These are phyloP conservation scores for Hordeum vulgare DNA, from an alignment of 176 grass and related monocot genomes.

Conservation along the genomic window MorexV3_pseudomolecules_assembly NC_058520.1:579681894-579682393, in stretches of 20 bases:
- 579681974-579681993: slow-evolving; percentile 5
- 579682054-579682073: not conserved
- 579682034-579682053: not conserved
- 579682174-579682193: no score
- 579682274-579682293: not conserved
- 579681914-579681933: no score
- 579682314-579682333: not conserved
- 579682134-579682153: not conserved
- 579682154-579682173: not conserved
- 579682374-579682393: not conserved
- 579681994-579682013: slow-evolving; percentile 19
- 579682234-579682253: not conserved
- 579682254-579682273: not conserved
- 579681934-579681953: not conserved
- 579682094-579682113: not conserved
- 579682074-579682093: not conserved
- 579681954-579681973: not conserved
- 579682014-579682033: not conserved
- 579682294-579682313: not conserved
- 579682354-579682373: not conserved
- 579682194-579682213: not conserved
- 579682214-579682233: not conserved
- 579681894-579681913: no score
- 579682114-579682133: not conserved
- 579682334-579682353: not conserved